Conservation (phyloP, 352 stramenopile genomes). For the Pythium chondricola region DNA sequence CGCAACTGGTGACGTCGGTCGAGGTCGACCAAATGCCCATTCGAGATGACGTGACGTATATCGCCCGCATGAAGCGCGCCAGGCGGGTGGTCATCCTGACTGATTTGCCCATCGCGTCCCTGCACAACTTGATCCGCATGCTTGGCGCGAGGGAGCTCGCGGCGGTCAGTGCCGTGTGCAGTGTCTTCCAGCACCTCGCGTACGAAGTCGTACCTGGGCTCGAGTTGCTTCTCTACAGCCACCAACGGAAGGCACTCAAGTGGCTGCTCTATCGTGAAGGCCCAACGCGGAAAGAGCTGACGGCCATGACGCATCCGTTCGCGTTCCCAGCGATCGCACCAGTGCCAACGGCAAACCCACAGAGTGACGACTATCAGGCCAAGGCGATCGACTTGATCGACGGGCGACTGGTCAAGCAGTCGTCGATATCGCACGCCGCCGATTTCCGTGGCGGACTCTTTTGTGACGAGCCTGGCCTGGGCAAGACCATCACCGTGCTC, state of each 20-base stretch:
- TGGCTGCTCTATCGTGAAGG: slow-evolving; percentile 77
- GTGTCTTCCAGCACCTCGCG: slow-evolving; percentile 69
- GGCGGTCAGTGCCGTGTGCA: slow-evolving; percentile 52
- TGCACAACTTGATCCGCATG: slow-evolving; percentile 57
- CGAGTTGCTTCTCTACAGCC: slow-evolving; percentile 62
- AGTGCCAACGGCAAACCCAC: not conserved
- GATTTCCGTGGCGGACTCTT: slow-evolving; percentile 74
- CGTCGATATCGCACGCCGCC: slow-evolving; percentile 5
- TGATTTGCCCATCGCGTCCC: slow-evolving; percentile 47
- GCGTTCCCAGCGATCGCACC: slow-evolving; percentile 18
- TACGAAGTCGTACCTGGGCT: slow-evolving; percentile 81
- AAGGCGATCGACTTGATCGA: slow-evolving; percentile 61
- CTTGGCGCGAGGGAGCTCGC: slow-evolving; percentile 57
- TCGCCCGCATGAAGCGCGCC: slow-evolving; percentile 34
- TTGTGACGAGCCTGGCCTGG: slow-evolving; percentile 76
- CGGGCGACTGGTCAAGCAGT: slow-evolving; percentile 22
- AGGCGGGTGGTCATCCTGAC: slow-evolving; percentile 42
- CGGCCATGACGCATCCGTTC: slow-evolving; percentile 40
- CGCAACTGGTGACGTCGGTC: slow-evolving; percentile 50
- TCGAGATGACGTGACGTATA: slow-evolving; percentile 58
- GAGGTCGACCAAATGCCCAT: slow-evolving; percentile 60
- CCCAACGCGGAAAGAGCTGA: slow-evolving; percentile 1
- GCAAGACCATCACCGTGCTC: slow-evolving; percentile 85
- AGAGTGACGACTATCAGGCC: not conserved
- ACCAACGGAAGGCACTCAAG: slow-evolving; percentile 69